Evolutionary conservation across 2,329 filamentous ascomycete species (phyloP), one percentile per base, ranked within the genome.

Genomic region (Phaeosphaeriaceae sp.): DNA sequence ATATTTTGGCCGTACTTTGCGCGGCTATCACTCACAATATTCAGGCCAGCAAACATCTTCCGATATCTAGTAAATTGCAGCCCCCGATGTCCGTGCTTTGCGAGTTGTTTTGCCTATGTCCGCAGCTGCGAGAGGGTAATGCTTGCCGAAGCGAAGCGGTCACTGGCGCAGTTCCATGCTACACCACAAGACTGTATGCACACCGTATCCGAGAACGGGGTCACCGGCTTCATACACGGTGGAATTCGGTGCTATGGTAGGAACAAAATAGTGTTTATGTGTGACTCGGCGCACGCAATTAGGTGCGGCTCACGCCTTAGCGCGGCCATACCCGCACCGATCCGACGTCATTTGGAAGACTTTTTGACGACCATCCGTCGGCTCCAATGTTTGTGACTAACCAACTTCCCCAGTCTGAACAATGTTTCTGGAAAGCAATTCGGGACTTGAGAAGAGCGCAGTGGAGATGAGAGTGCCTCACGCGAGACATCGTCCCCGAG

Each of bases 231-330:
- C 31, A 13, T 13, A 36, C 31, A 11, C 6, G 11, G 31, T 36
- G 31, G 6, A 36, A 13, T 36, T 3, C 31, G 31, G 11, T 36
- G 31, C 9, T 36, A 13, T 3, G 31, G 3, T 7, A 36, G 9
- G 25, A 36, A 36, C 31, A 11, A 36, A 36, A 36, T 36, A 36
- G 31, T 36, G 31, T 36, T 36, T 13, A 13, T 11, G 31, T 3
- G 31, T 11, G 31, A 53, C 62, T 56, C 41, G 47, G 51, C 54
- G 57, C 48, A 55, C 55, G 57, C 41, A 61, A 48, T 50, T 54
- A 57, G 33, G 52, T 68, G 64, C 61, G 62, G 64, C 62, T 67
- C 60, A 58, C 44, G 22, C 9, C 40, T 42, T 69, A 66, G 66
- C 57, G 60, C 61, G 56, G 56, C 61, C 58, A 52, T 61, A 64